Evolutionary conservation across 345 rosid species (phyloP), one percentile per base, ranked within the genome.

Genomic region (Populus euphratica): DNA sequence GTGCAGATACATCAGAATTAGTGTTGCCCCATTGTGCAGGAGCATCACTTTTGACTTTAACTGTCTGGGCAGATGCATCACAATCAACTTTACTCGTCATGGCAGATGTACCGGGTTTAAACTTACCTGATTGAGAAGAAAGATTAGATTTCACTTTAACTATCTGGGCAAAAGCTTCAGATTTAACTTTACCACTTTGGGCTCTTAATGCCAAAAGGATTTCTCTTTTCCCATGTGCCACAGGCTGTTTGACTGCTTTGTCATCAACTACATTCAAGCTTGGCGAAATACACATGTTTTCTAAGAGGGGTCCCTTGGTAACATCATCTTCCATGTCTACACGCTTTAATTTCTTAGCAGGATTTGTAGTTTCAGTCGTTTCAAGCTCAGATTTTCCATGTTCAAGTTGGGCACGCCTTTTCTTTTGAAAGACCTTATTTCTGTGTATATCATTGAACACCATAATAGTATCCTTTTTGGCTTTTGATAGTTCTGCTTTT

Each of bases 301-400:
- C 87, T 21, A 68, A 72, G 63, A 61, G 71, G 25, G 84, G 71
- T 64, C 68, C 77, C 82, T 69, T 84, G 56, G 78, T 16, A 70
- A 69, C 78, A 77, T 70, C 80, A 73, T 72, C 86, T 65, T 82
- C 85, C 43, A 6, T 75, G 68, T 83, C 90, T 65, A 81, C 82
- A 84, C 41, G 56, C 84, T 85, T 90, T 43, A 83, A 73, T 85
- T 83, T 91, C 78, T 90, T 94, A 75, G 85, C 78, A 75, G 86
- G 85, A 78, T 68, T 82, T 62, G 76, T 73, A 81, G 70, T 78
- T 77, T 85, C 92, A 79, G 72, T 76, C 23, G 63, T 31, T 79
- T 77, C 87, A 68, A 68, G 62, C 73, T 82, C 83, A 80, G 86
- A 79, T 68, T 84, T 88, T 81, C 77, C 87, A 69, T 62, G 65